Evolutionary conservation across 2,329 filamentous ascomycete genomes (phyloP).

Genomic region (Xylariales sp.): DNA sequence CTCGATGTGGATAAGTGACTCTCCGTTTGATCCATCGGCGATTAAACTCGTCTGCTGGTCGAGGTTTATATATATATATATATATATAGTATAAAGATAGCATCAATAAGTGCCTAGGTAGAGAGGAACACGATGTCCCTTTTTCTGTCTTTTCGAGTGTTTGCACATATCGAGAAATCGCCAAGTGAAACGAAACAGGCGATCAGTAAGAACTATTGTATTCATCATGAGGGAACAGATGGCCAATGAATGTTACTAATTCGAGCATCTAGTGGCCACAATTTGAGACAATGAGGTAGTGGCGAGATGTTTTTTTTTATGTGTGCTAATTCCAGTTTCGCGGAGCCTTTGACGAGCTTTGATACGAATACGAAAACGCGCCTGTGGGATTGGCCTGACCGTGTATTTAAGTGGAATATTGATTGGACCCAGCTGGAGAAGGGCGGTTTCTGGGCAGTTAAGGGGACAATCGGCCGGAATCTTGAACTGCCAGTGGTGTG

Average conservation of each 20-base stretch:
- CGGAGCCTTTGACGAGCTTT: constrained; percentile 6
- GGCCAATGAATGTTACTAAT: background rate
- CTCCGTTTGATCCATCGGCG: too few relatives aligned
- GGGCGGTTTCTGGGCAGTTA: background rate
- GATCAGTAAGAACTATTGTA: background rate
- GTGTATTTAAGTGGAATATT: constrained; percentile 25
- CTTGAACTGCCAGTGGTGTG: constrained; percentile 32
- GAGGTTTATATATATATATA: too few relatives aligned
- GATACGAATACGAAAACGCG: constrained; percentile 49
- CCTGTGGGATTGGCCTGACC: constrained; percentile 13
- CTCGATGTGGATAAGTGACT: background rate
- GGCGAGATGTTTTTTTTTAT: constrained; percentile 19
- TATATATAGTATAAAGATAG: too few relatives aligned
- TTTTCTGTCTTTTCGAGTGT: background rate
- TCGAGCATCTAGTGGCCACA: constrained; percentile 7
- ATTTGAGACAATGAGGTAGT: constrained; percentile 8
- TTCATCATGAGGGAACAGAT: background rate
- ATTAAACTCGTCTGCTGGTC: too few relatives aligned
- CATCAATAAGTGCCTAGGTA: background rate
- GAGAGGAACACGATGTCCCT: background rate
- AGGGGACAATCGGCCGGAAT: constrained; percentile 28
- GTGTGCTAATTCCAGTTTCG: background rate
- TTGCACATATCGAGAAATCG: constrained; percentile 1
- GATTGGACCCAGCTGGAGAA: constrained; percentile 12
- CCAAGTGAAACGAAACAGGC: background rate